phyloP scores from a whole-genome alignment of 2,329 filamentous ascomycete genomes.

The Hypomyces rosellus region DNA sequence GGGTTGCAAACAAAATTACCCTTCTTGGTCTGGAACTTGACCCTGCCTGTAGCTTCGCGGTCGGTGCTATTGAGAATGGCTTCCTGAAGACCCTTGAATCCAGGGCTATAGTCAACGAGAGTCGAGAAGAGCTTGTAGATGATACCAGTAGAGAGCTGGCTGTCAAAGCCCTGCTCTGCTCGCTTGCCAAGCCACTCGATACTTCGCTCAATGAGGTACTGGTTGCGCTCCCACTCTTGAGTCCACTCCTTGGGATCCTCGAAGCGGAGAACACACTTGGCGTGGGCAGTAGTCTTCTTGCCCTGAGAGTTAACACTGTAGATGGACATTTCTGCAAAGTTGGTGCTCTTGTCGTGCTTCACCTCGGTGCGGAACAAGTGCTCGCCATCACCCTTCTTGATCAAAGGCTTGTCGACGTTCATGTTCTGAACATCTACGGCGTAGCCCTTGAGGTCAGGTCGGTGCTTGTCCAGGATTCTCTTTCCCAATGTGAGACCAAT shows the following conservation, averaged over 20 bases:
- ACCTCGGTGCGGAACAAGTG: constrained; percentile 4
- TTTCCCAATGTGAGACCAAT: constrained; percentile 59
- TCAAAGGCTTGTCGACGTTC: constrained; percentile 27
- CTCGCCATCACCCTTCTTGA: constrained; percentile 1
- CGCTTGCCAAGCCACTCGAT: constrained; percentile 7
- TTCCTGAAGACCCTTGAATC: constrained; percentile 11
- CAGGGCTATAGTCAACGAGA: constrained; percentile 10
- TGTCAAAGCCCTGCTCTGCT: constrained; percentile 5
- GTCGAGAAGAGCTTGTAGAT: constrained; percentile 12
- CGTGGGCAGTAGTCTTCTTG: constrained; percentile 22
- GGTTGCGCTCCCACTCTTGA: constrained; percentile 3
- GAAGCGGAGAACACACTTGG: constrained; percentile 8
- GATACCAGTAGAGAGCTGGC: constrained; percentile 7
- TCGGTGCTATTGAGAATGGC: constrained; percentile 7
- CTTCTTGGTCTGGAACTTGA: constrained; percentile 9
- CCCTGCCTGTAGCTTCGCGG: constrained; percentile 5
- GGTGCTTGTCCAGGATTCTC: constrained; percentile 31
- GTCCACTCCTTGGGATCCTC: constrained; percentile 8
- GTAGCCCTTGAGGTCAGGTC: constrained; percentile 3
- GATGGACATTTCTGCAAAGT: constrained; percentile 1
- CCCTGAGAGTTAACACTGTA: constrained; percentile 21
- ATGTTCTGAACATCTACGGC: constrained; percentile 38
- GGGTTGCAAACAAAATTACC: constrained; percentile 10
- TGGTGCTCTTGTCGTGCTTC: background rate
- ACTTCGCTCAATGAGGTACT: constrained; percentile 7